phyloP scores from a whole-genome alignment of 2,329 filamentous ascomycete species.

The Microthyrium microscopicum region DNA sequence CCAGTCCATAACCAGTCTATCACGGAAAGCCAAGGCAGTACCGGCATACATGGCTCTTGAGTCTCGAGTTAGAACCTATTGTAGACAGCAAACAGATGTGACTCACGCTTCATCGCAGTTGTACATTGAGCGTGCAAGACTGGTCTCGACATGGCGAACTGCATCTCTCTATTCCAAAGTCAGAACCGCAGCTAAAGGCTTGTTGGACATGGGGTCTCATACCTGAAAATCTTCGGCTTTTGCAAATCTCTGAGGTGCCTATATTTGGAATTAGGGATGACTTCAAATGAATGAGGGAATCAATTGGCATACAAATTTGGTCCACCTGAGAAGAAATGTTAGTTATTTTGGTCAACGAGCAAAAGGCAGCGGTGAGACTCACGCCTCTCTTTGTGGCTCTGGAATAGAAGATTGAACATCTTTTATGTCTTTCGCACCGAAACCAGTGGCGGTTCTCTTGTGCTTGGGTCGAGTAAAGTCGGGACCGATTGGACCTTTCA shows the following conservation, averaged over 20 bases:
- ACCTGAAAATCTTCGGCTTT: constrained; percentile 65
- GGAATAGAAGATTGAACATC: constrained; percentile 81
- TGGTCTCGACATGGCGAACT: constrained; percentile 91
- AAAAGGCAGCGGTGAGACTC: constrained; percentile 26
- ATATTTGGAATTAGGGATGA: constrained; percentile 10
- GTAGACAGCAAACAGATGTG: background rate
- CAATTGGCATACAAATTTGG: constrained; percentile 34
- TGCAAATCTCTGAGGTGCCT: constrained; percentile 53
- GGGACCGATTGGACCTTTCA: constrained; percentile 73
- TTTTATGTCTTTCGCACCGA: constrained; percentile 84
- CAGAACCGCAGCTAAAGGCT: background rate
- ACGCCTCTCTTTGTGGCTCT: constrained; percentile 71
- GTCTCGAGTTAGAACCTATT: constrained; percentile 6
- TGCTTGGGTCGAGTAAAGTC: constrained; percentile 87
- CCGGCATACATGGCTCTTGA: constrained; percentile 70
- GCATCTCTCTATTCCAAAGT: constrained; percentile 52
- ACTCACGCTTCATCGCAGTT: constrained; percentile 76
- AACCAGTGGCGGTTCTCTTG: constrained; percentile 90
- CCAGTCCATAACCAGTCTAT: constrained; percentile 88
- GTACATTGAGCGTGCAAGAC: constrained; percentile 85
- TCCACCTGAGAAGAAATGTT: constrained; percentile 30
- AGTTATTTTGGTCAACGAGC: constrained; percentile 10
- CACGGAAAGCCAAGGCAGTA: constrained; percentile 79
- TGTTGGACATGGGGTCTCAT: constrained; percentile 9
- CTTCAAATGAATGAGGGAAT: constrained; percentile 7